Evolutionary conservation across 2,329 filamentous ascomycete genomes (phyloP), one percentile per base, ranked within the genome.

Genomic region (Hyphodiscus sp.): DNA sequence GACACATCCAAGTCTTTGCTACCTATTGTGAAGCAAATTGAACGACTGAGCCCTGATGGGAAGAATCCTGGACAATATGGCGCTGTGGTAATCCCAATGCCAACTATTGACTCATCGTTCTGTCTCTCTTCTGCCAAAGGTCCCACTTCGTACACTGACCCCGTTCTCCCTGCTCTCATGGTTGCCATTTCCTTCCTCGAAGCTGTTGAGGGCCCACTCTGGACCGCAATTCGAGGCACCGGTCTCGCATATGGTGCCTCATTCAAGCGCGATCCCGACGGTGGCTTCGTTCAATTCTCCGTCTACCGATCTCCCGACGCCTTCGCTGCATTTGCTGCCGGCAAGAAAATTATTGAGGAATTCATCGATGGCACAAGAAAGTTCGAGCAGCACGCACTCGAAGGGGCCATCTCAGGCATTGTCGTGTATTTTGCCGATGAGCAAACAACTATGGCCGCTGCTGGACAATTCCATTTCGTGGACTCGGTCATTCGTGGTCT

Each of bases 101-200:
- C 89, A 0, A 87, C 91, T 0, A 86, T 96, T 49, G 94, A 99
- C 72, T 95, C 89, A 44, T 96, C 91, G 1, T 97, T 90, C 72
- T 86, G 86, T 20, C 81, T 91, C 55, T 83, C 89, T 63, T 87
- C 87, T 11, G 78, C 86, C 1, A 80, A 80, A 43, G 92, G 92
- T 6, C 81, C 92, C 16, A 79, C 81, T 20, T 89, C 86, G 0
- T 91, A 87, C 66, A 77, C 80, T 3, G 86, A 96, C 64, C 85
- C 91, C 0, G 79, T 82, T 16, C 76, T 97, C 1, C 91, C 94
- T 0, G 85, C 91, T 1, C 78, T 96, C 49, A 82, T 95, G 69
- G 91, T 99, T 8, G 91, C 92, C 0, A 82, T 91, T 48, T 85
- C 91, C 19, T 97, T 96, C 67, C 85, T 99, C 56, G 91, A 96